Evolutionary conservation across 2,329 filamentous ascomycete genomes (phyloP), one percentile per base, ranked within the genome.

Genomic region (Pseudogymnoascus sp.): DNA sequence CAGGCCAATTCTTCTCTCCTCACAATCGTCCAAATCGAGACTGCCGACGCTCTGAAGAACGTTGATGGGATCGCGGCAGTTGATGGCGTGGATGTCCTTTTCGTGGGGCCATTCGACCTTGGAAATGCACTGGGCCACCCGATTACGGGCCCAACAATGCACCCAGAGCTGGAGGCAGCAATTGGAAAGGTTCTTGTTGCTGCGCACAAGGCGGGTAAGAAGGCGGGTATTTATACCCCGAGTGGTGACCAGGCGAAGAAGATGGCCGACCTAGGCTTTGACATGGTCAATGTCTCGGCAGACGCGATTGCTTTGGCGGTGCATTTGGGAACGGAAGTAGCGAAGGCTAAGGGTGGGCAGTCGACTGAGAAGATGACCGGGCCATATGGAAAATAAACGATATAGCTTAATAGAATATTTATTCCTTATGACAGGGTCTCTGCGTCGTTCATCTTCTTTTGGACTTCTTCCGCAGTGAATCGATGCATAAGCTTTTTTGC

Each of bases 401-500:
- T 33, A 21, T 48, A 72, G 72, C 15, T 12, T 25, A 27, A 31
- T 37, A 40, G 18, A 29, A 27, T 42, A 42, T 27, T 9, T 40
- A 15, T 55, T 33, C 6, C 15, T 55, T 33, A 60, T 31, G 39
- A 12, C 40, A 31, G 25, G n/a, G 31, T 62, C 63, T 70, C 72
- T 62, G 80, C 81, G 37, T 80, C 74, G 68, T 91, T 83, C 87
- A 92, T 90, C 71, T 86, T 82, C 15, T 78, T 79, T 64, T 83
- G 77, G 2, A 93, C 82, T 63, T 92, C 82, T 4, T 85, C 82
- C 27, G 81, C 76, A 0, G 82, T 87, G 73, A 92, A 90, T 15
- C 87, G 81, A 72, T 92, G 89, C 88, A 92, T 92, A 58, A 92
- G 77, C 72, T 91, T 92, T 62, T 82, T 74, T 1, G 87, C 85